phyloP scores from a whole-genome alignment of 371 early-diverging fungal genomes.

The Mortierella sp. region DNA sequence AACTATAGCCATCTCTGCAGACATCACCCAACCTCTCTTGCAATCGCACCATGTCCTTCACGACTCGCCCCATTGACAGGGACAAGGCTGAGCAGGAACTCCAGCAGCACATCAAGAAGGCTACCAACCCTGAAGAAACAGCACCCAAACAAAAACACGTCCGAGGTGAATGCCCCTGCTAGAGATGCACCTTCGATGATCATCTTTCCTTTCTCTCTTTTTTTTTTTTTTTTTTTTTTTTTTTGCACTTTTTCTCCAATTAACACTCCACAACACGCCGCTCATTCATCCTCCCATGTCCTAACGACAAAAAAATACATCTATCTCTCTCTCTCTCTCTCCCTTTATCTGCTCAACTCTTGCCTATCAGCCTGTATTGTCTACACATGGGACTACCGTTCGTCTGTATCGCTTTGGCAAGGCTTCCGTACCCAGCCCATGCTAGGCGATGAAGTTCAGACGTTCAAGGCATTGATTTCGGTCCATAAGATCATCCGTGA shows the following conservation, averaged over 20 bases:
- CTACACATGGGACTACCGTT: conserved; percentile 95
- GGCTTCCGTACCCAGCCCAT: conserved; percentile 89
- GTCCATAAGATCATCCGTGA: conserved; percentile 96
- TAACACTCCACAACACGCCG: background rate
- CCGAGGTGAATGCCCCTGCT: conserved; percentile 59
- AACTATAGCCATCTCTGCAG: background rate
- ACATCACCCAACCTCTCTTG: background rate
- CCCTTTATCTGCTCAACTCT: conserved; percentile 4
- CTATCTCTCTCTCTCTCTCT: background rate
- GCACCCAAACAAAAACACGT: conserved; percentile 99
- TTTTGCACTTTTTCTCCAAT: background rate
- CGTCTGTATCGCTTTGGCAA: conserved; percentile 88
- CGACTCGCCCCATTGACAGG: conserved; percentile 61
- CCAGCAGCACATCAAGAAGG: conserved; percentile 89
- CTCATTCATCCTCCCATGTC: background rate
- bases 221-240: background rate
- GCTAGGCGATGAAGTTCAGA: conserved; percentile 91
- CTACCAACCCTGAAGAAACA: conserved; percentile 88
- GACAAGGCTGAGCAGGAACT: conserved; percentile 90
- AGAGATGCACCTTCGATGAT: background rate
- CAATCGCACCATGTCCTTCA: background rate
- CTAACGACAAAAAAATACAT: background rate
- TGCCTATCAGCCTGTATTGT: conserved; percentile 83
- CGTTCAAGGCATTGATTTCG: conserved; percentile 95
- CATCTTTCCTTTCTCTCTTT: background rate